Base-by-base conservation (phyloP, 495 filamentous ascomycete genomes). In the Bombardia bombarda region DNA sequence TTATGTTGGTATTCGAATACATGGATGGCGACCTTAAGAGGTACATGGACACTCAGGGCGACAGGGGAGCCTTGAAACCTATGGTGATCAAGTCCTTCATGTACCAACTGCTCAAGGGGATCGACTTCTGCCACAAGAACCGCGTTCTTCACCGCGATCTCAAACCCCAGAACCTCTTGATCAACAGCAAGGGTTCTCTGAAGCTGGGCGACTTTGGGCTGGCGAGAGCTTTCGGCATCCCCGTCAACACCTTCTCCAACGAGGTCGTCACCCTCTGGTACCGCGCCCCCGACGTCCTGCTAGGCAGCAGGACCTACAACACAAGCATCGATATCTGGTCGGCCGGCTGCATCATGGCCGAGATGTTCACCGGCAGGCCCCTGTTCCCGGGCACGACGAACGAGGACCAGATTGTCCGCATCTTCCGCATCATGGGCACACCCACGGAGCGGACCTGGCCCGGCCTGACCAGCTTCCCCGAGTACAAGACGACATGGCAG, bases 21-120 rank as follows among this genome's bases (percentile, higher is more conserved):
- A 94, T 99, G 82, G 92, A 99, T 64, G 82, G 89, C 53, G 92
- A 99, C 56, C 70, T 99, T n/a, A 99, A 99, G 74, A 92, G 90
- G 61, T 97, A 95, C 67, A 99, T 99, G 92, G 92, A 99, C 54
- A 82, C 80, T 14, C 77, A 85, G 21, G 84, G 86, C 50, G 83
- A 90, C 33, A 75, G 86, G 41, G 89, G 90, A 22, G 83, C 84
- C 18, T 68, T 97, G 31, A 84, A 90, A 58, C 84, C 86, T 23
- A 64, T 73, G 30, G 88, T 85, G 30, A 93, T 97, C 72, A 97
- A 95, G 66, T 90, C 85, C 19, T 97, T 95, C 75, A 95, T 95
- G 88, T 84, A 87, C 67, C 90, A 97, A 62, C 79, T 97, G 13
- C 75, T 97, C 30, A 80, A 85, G 55, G 90, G 90, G 26, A 95